These are phyloP conservation scores for Taxillus chinensis DNA, from an alignment of 164 flowering plant species.

Conservation along the genomic window DNA sequence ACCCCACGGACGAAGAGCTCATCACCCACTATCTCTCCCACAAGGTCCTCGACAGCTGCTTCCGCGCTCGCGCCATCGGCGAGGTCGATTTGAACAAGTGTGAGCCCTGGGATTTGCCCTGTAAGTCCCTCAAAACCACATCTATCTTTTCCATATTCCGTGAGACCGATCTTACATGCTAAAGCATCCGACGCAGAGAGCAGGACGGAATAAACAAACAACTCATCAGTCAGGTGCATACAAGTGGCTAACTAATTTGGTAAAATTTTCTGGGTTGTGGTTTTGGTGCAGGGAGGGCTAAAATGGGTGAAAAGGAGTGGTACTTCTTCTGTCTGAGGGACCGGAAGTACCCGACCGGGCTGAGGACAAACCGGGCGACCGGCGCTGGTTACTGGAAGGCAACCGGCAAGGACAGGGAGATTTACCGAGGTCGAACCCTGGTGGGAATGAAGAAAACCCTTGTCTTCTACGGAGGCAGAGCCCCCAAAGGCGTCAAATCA, in stretches of 20 bases:
- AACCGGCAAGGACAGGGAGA: constrained; percentile 17
- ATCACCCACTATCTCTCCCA: constrained; percentile 30
- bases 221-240: neutral
- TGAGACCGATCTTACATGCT: neutral
- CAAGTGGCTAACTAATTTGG: neutral
- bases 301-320: constrained; percentile 16
- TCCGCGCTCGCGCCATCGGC: constrained; percentile 28
- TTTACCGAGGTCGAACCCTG: constrained; percentile 7
- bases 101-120: constrained; percentile 43
- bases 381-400: constrained; percentile 21
- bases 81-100: constrained; percentile 52
- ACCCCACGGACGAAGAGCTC: constrained; percentile 44
- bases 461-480: constrained; percentile 18
- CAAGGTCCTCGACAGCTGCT: constrained; percentile 26
- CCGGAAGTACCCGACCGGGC: constrained; percentile 15
- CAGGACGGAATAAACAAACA: too few species aligned
- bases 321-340: constrained; percentile 14
- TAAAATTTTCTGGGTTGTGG: neutral
- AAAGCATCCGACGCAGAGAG: neutral
- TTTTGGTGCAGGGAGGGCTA: constrained; percentile 6
- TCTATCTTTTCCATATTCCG: too few species aligned
- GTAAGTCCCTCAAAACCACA: neutral
- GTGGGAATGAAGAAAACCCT: constrained; percentile 20
- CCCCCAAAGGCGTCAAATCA: constrained; percentile 14
- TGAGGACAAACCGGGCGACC: constrained; percentile 19